Base-by-base conservation (phyloP, 495 filamentous ascomycete species). In the Jackrogersella minutella region DNA sequence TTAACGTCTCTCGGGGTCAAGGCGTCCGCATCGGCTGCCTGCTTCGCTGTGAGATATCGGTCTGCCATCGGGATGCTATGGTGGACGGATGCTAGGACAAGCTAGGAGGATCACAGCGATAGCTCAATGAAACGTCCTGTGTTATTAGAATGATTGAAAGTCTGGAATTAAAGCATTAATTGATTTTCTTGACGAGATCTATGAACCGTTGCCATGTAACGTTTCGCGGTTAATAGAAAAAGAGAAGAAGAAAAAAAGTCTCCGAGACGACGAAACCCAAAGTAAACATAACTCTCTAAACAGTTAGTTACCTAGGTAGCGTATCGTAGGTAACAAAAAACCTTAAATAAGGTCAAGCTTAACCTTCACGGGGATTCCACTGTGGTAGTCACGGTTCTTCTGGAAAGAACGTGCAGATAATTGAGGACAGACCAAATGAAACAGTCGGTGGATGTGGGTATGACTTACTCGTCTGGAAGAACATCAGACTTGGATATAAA, bases 1-100 rank as follows among this genome's bases (percentile, higher is more conserved):
- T 94, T 93, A 13, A 83, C 86, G 72, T 91, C 88, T 58, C 88
- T 81, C 13, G 89, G 89, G 17, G 90, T 91, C 46, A 93, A 77
- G 13, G 90, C 87, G 73, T 91, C 90, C 84, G 90, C 88, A 39
- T 79, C 76, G 64, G 77, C 47, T 24, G 63, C 66, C 51, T 76
- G 76, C 69, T 74, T 80, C n/a, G 73, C 70, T 55, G 68, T 77
- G 60, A 76, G 59, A 49, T 68, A 14, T 73, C 72, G 66, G 61
- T 74, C 70, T 47, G 72, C 67, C 72, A 74, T 74, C 34, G 57
- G 64, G 41, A 44, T 61, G 30, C 19, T 39, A 14, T 13, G 50
- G 33, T 33, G 52, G 33, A 24, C 19, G 49, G 41, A 41, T 62
- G 57, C 34, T 58, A 68, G 40, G 33, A 22, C 37, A 62, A 62